Conservation (phyloP, 495 filamentous ascomycete genomes). For the Lindgomyces ingoldianus region DNA sequence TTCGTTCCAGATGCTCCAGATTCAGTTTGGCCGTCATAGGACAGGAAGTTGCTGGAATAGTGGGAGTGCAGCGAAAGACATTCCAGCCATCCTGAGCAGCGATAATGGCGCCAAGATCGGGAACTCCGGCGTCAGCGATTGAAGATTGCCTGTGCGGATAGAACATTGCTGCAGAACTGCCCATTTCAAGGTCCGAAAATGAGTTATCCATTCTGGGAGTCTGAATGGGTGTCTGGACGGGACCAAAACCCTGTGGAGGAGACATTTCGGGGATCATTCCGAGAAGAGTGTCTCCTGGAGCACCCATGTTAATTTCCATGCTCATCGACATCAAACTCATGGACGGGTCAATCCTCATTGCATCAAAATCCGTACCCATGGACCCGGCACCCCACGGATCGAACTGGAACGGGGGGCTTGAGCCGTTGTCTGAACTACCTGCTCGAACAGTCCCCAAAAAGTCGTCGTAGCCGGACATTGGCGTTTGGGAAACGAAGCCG, state of each 20-base stretch:
- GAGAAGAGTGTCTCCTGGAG: slow-evolving; percentile 36
- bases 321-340: slow-evolving; percentile 38
- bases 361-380: slow-evolving; percentile 42
- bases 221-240: slow-evolving; percentile 40
- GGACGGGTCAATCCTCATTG: slow-evolving; percentile 40
- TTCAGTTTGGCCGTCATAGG: slow-evolving; percentile 60
- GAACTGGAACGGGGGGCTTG: slow-evolving; percentile 45
- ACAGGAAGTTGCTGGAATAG: slow-evolving; percentile 53
- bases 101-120: slow-evolving; percentile 55
- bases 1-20: slow-evolving; percentile 59
- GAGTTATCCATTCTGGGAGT: slow-evolving; percentile 43
- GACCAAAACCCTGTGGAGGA: slow-evolving; percentile 29
- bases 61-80: slow-evolving; percentile 58
- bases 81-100: slow-evolving; percentile 59
- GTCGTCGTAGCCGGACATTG: slow-evolving; percentile 43
- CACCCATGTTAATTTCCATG: slow-evolving; percentile 46
- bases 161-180: slow-evolving; percentile 38
- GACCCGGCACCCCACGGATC: slow-evolving; percentile 45
- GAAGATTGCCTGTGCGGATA: slow-evolving; percentile 32
- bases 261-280: slow-evolving; percentile 42
- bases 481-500: slow-evolving; percentile 43
- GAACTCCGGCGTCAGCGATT: slow-evolving; percentile 45
- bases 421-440: slow-evolving; percentile 38
- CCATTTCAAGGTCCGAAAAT: slow-evolving; percentile 43
- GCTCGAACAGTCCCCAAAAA: slow-evolving; percentile 37